Percentiles rank a stretch among this genome's conserved stretches.
phyloP scores from a whole-genome alignment of 768 basidiomycete genomes.

The Suillus brevipes region DNA sequence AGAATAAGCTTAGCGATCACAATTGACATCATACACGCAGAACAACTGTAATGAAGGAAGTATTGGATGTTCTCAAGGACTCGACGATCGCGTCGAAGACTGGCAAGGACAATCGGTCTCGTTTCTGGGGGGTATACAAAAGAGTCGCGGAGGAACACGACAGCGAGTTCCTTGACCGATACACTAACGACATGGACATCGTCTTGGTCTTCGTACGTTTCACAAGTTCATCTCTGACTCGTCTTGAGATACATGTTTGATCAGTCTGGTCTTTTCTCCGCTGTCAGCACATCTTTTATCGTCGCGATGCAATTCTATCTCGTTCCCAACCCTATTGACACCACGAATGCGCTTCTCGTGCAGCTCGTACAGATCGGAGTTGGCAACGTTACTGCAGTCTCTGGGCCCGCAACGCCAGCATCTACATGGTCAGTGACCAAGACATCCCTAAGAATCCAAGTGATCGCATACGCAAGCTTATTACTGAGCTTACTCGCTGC shows the following conservation, averaged over 20 bases:
- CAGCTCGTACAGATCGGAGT: slow-evolving; percentile 8
- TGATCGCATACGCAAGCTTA: no score
- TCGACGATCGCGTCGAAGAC: neutral
- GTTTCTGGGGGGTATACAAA: no score
- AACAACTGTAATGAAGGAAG: no score
- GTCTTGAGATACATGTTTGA: neutral
- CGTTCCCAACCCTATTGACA: neutral
- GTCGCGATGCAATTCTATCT: slow-evolving; percentile 5
- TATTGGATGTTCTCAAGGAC: no score
- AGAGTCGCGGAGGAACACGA: no score
- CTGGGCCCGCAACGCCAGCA: neutral
- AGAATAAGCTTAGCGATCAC: neutral
- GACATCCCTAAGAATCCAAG: no score
- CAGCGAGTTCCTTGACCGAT: no score
- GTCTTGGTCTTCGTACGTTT: slow-evolving; percentile 22
- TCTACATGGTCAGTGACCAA: no score
- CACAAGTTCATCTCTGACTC: neutral
- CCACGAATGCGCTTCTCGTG: slow-evolving; percentile 13
- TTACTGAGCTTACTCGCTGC: no score
- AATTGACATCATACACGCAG: neutral
- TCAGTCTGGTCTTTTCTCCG: slow-evolving; percentile 17
- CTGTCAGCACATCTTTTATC: slow-evolving; percentile 14
- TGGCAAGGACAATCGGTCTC: no score
- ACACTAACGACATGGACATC: slow-evolving; percentile 10
- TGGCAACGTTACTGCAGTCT: neutral